phyloP scores from a whole-genome alignment of 2,329 filamentous ascomycete genomes.

The Xylaria arbuscula region DNA sequence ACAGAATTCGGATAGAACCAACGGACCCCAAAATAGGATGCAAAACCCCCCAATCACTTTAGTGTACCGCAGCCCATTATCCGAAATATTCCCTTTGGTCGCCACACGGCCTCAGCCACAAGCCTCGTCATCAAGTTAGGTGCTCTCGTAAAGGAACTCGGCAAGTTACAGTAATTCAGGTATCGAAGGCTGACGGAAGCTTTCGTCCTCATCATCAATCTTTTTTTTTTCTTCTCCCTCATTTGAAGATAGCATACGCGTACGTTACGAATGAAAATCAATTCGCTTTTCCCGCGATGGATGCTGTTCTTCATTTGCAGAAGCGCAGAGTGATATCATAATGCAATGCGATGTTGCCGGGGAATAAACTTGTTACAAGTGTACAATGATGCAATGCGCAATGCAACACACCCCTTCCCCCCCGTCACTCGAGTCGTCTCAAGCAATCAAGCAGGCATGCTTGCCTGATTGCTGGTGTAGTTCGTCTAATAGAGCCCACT shows the following conservation, averaged over 20 bases:
- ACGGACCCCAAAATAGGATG: constrained; percentile 18
- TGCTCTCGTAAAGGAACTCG: no score
- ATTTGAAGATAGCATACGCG: neutral
- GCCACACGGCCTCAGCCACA: constrained; percentile 16
- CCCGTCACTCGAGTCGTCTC: neutral
- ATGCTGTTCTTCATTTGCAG: neutral
- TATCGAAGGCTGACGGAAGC: no score
- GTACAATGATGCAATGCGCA: constrained; percentile 22
- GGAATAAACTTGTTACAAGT: constrained; percentile 25
- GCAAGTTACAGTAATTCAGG: no score
- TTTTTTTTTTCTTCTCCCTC: neutral
- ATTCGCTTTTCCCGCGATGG: no score
- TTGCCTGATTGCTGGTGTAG: neutral
- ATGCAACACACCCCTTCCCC: constrained; percentile 7
- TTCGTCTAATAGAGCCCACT: no score
- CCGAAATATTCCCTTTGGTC: neutral
- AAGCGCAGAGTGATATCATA: neutral
- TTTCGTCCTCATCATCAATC: neutral
- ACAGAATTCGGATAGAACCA: constrained; percentile 20
- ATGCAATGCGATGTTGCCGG: neutral
- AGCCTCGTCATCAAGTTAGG: constrained; percentile 11
- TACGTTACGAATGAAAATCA: neutral
- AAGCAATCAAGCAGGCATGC: neutral
- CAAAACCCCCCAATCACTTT: neutral
- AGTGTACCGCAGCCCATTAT: neutral